Percentiles rank a stretch among this genome's conserved stretches.
phyloP scores from a whole-genome alignment of 2,329 filamentous ascomycete genomes.

The Penicillium digitatum region DNA sequence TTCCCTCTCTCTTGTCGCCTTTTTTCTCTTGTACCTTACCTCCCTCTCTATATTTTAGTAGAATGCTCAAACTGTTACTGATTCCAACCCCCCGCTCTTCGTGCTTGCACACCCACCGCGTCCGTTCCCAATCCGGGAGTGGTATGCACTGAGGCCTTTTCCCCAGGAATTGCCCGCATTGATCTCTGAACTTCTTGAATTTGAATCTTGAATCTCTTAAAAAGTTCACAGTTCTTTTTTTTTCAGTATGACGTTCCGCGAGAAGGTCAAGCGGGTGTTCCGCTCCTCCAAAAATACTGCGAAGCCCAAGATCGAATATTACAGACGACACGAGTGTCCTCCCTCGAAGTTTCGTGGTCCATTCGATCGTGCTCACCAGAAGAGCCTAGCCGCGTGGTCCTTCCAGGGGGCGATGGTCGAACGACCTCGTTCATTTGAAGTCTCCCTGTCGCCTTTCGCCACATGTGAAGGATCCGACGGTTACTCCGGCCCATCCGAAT shows the following conservation, averaged over 20 bases:
- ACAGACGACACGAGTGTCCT: slow-evolving; percentile 47
- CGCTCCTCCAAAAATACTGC: slow-evolving; percentile 26
- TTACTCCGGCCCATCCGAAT: slow-evolving; percentile 19
- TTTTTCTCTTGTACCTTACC: neutral
- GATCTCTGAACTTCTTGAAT: slow-evolving; percentile 7
- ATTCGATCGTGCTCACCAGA: slow-evolving; percentile 46
- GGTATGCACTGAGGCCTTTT: slow-evolving; percentile 27
- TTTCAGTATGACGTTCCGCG: slow-evolving; percentile 38
- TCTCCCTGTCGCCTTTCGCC: slow-evolving; percentile 39
- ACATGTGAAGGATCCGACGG: slow-evolving; percentile 18
- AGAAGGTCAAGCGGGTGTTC: slow-evolving; percentile 38
- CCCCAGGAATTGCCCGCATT: slow-evolving; percentile 13
- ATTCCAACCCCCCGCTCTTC: slow-evolving; percentile 19
- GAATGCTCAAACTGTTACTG: slow-evolving; percentile 27
- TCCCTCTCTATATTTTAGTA: slow-evolving; percentile 11
- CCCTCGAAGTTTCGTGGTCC: slow-evolving; percentile 49
- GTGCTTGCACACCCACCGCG: slow-evolving; percentile 34
- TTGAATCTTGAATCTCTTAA: slow-evolving; percentile 5
- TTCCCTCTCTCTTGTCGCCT: neutral
- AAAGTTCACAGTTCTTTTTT: slow-evolving; percentile 2
- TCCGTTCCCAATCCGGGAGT: slow-evolving; percentile 31
- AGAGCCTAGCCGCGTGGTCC: slow-evolving; percentile 43
- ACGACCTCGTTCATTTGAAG: slow-evolving; percentile 34
- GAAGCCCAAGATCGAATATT: slow-evolving; percentile 46
- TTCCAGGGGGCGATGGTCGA: slow-evolving; percentile 38